Evolutionary conservation across 2,329 filamentous ascomycete species (phyloP).

Genomic region (Colletotrichum coccodes): DNA sequence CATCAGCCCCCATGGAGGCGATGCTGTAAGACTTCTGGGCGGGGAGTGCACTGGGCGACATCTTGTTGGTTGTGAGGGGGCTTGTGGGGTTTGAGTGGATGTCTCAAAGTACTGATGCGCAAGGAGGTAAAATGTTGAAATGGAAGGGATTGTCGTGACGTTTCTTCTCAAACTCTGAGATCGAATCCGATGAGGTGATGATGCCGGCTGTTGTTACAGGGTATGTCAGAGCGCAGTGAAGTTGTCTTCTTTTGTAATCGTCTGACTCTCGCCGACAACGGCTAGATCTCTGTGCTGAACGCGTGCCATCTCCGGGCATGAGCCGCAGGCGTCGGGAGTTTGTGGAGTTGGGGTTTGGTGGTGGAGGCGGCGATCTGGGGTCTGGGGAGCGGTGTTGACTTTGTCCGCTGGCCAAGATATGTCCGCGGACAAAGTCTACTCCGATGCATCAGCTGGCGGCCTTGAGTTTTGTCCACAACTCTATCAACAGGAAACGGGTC

Average conservation of each 20-base stretch:
- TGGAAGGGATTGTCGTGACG: not conserved
- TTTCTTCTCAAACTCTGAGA: not conserved
- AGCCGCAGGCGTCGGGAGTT: not conserved
- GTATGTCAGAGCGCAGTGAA: not conserved
- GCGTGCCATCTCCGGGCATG: slow-evolving; percentile 9
- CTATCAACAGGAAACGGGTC: not conserved
- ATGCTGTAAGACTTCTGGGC: slow-evolving; percentile 56
- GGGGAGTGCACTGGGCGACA: slow-evolving; percentile 32
- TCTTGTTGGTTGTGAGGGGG: not conserved
- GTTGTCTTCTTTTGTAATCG: slow-evolving; percentile 25
- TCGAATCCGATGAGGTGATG: not conserved
- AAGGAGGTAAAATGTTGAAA: not conserved
- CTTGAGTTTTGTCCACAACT: not conserved
- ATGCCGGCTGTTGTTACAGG: not conserved
- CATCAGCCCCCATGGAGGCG: slow-evolving; percentile 71
- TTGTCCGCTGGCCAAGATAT: not conserved
- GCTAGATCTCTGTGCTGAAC: slow-evolving; percentile 11
- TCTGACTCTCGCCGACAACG: slow-evolving; percentile 12
- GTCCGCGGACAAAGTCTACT: slow-evolving; percentile 9
- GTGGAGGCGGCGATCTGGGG: slow-evolving; percentile 24
- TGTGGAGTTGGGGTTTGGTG: slow-evolving; percentile 13
- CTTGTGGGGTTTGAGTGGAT: not conserved
- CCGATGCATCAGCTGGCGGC: not conserved
- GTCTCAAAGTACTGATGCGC: not conserved
- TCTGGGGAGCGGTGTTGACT: slow-evolving; percentile 11